Conservation (phyloP, 768 basidiomycete species). For the Pilatotrama ljubarskyi region DNA sequence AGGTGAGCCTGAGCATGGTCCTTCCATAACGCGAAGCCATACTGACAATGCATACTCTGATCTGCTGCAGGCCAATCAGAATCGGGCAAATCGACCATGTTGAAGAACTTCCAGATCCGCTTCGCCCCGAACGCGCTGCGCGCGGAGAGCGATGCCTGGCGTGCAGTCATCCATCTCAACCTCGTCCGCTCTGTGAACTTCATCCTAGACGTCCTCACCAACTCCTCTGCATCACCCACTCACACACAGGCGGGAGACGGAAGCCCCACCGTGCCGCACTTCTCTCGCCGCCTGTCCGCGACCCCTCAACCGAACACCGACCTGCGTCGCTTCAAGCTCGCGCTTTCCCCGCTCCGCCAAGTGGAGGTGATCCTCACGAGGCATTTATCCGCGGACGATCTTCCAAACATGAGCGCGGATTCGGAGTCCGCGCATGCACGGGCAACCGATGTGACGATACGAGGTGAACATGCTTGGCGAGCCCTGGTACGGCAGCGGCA, state of each 20-base stretch:
- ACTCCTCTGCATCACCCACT: conserved; percentile 18
- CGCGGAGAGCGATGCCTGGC: conserved; percentile 59
- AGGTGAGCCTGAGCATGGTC: conserved; percentile 38
- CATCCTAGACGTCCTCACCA: conserved; percentile 43
- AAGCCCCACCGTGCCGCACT: conserved; percentile 1
- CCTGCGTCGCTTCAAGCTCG: conserved; percentile 47
- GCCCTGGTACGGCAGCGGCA: conserved; percentile 34
- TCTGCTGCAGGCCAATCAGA: conserved; percentile 56
- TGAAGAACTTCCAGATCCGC: conserved; percentile 66
- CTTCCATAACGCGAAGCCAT: background rate
- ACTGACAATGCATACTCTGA: too few species aligned
- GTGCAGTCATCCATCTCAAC: conserved; percentile 67
- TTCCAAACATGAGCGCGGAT: conserved; percentile 15
- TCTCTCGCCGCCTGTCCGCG: conserved; percentile 13
- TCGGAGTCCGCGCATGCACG: conserved; percentile 32
- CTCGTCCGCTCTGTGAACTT: conserved; percentile 56
- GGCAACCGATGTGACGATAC: conserved; percentile 51
- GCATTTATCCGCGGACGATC: conserved; percentile 39
- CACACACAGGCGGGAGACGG: background rate
- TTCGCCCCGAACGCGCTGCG: conserved; percentile 61
- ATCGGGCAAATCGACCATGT: conserved; percentile 65
- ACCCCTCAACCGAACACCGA: conserved; percentile 28
- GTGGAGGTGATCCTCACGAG: conserved; percentile 53
- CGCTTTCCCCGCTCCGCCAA: conserved; percentile 54
- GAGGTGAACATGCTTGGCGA: conserved; percentile 52